Evolutionary conservation across 768 basidiomycete genomes (phyloP), one percentile per base, ranked within the genome.

Genomic region (Pisolithus albus): DNA sequence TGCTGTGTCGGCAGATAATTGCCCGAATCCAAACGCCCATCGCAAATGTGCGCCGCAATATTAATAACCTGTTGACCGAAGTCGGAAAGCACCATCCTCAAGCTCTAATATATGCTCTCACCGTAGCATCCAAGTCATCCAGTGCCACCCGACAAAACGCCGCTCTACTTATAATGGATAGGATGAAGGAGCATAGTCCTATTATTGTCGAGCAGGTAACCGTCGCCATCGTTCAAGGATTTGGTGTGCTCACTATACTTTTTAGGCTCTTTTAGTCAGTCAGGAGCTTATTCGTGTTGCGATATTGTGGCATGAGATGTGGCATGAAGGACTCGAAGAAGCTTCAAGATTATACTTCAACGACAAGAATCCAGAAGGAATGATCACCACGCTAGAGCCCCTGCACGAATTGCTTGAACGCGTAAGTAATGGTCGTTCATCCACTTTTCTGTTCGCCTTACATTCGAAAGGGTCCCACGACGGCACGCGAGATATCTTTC

Each of bases 321-420:
- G 96, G 96, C 93, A 97, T 60, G 96, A 99, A 71, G 93, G 92
- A 16, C 75, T 99, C 19, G 96, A 99, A 70, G 96, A 99, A 68
- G 96, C 96, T 6, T 96, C 94, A 7, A 81, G 96, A 39, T 71
- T 92, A 43, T 99, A 93, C 72, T 99, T 94, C 75, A 93, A 91
- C 9, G 96, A 98, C 59, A 88, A 92, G 61, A 96, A 99, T 66
- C 86, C 95, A 2, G 88, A 92, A 53, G 96, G 89, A 6, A 99
- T 99, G 96, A 96, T 97, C 60, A 85, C 84, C 21, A 86, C 82
- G 11, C 70, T 99, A 45, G 92, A 93, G 59, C 95, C 94, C 2
- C 72, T 98, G 52, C 96, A 99, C 58, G 88, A 94, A 46, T 79
- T 92, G 75, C 75, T 99, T 18, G 93, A 96, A 70, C 81, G 80